Evolutionary conservation across 2,329 filamentous ascomycete genomes (phyloP).

Genomic region (Talaromyces amestolkiae): DNA sequence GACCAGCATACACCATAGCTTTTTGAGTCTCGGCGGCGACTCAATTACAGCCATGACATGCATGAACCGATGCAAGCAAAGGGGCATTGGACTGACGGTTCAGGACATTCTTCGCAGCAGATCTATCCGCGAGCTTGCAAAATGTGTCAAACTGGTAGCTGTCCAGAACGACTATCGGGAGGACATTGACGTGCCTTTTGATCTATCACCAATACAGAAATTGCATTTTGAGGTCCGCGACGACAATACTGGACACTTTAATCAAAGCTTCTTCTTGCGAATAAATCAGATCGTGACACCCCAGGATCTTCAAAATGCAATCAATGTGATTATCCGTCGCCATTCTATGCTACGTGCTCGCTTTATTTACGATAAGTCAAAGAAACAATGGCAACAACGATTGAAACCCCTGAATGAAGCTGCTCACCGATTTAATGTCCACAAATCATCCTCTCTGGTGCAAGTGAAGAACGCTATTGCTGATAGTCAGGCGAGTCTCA

Average conservation of each 20-base stretch:
- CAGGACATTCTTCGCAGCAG: constrained; percentile 50
- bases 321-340: constrained; percentile 33
- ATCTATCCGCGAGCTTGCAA: constrained; percentile 42
- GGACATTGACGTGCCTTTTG: constrained; percentile 34
- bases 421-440: constrained; percentile 30
- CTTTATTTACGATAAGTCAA: constrained; percentile 25
- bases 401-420: constrained; percentile 31
- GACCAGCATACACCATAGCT: constrained; percentile 38
- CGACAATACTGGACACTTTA: constrained; percentile 38
- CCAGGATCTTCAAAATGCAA: constrained; percentile 26
- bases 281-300: constrained; percentile 29
- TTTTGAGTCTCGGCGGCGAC: constrained; percentile 49
- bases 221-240: constrained; percentile 37
- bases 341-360: constrained; percentile 42
- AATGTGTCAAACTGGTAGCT: constrained; percentile 31
- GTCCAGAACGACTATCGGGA: constrained; percentile 33
- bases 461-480: constrained; percentile 28
- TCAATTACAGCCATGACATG: constrained; percentile 53
- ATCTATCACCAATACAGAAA: constrained; percentile 39
- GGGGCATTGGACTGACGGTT: constrained; percentile 46
- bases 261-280: constrained; percentile 38
- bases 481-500: constrained; percentile 34
- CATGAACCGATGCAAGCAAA: constrained; percentile 47
- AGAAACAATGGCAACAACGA: constrained; percentile 26
- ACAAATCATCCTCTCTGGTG: constrained; percentile 23